These are phyloP conservation scores for Halophytophthora polymorphica DNA, from an alignment of 352 stramenopile species.

Conservation along the genomic window DNA sequence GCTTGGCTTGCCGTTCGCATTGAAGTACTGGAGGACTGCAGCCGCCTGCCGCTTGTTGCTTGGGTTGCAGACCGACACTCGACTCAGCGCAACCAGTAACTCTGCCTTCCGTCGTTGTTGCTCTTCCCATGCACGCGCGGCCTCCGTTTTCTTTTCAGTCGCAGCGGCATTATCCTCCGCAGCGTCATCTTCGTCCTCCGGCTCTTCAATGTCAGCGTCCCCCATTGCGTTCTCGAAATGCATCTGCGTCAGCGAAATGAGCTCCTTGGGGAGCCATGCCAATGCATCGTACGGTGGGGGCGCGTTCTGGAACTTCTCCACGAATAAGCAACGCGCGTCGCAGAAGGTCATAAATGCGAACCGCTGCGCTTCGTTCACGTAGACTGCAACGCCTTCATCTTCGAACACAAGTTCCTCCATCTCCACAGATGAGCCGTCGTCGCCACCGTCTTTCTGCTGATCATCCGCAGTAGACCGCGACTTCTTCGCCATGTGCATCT, in stretches of 20 bases:
- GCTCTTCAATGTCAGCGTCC: slow-evolving; percentile 48
- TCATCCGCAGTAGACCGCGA: slow-evolving; percentile 22
- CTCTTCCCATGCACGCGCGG: slow-evolving; percentile 22
- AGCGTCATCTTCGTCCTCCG: slow-evolving; percentile 27
- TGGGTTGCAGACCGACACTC: slow-evolving; percentile 77
- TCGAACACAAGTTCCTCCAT: slow-evolving; percentile 75
- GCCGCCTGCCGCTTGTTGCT: slow-evolving; percentile 80
- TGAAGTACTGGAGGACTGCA: slow-evolving; percentile 65
- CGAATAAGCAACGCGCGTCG: slow-evolving; percentile 75
- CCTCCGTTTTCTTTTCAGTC: slow-evolving; percentile 20
- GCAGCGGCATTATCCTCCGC: slow-evolving; percentile 13
- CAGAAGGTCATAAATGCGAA: slow-evolving; percentile 78
- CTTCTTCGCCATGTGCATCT: slow-evolving; percentile 68
- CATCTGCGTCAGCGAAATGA: slow-evolving; percentile 74
- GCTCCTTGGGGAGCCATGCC: slow-evolving; percentile 70
- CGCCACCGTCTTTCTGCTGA: slow-evolving; percentile 26
- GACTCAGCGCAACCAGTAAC: slow-evolving; percentile 65
- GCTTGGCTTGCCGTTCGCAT: slow-evolving; percentile 39
- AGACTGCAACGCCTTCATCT: slow-evolving; percentile 41
- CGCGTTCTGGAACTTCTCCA: slow-evolving; percentile 76
- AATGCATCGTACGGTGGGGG: slow-evolving; percentile 53
- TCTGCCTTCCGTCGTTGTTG: slow-evolving; percentile 53
- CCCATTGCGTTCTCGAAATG: slow-evolving; percentile 80
- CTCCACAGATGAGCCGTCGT: slow-evolving; percentile 20
- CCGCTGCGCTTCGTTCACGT: slow-evolving; percentile 61